A percentile compares a stretch with the other conserved stretches of the same genome.
Evolutionary conservation across 192 early-diverging fungal genomes (phyloP).

Genomic region (Funneliformis mosseae): DNA sequence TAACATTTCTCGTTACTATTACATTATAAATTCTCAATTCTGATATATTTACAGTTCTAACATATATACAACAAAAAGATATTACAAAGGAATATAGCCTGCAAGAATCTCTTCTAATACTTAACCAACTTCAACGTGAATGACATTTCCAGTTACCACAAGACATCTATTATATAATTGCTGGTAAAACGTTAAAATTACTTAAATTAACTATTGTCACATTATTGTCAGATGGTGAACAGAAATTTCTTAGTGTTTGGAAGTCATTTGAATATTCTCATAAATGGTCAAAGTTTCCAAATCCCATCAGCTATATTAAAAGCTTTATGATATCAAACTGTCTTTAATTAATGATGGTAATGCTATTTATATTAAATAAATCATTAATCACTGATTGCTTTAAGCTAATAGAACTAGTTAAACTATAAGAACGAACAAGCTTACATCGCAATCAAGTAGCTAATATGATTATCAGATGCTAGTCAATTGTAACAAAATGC

Average conservation of each 20-base stretch:
- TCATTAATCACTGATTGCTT: neutral
- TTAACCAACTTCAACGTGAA: too few species aligned
- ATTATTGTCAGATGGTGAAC: neutral
- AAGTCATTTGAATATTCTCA: neutral
- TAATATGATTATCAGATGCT: neutral
- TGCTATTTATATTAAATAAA: neutral
- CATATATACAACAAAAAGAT: too few species aligned
- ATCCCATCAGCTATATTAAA: neutral
- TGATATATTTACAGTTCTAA: too few species aligned
- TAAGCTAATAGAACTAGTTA: neutral
- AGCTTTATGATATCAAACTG: neutral
- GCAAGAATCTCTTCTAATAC: too few species aligned
- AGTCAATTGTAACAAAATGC: neutral
- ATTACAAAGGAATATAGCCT: too few species aligned
- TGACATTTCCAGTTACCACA: neutral
- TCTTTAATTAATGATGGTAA: neutral
- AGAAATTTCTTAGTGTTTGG: neutral
- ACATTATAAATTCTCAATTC: neutral
- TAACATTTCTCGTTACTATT: neutral
- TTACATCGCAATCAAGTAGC: neutral
- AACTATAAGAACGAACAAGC: neutral
- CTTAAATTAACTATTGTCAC: neutral
- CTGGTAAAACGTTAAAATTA: neutral
- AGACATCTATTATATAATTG: neutral
- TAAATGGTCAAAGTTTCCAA: neutral